Evolutionary conservation across 305 asterid species (phyloP), one percentile per base, ranked within the genome.

Genomic region (Rubia balearica): DNA sequence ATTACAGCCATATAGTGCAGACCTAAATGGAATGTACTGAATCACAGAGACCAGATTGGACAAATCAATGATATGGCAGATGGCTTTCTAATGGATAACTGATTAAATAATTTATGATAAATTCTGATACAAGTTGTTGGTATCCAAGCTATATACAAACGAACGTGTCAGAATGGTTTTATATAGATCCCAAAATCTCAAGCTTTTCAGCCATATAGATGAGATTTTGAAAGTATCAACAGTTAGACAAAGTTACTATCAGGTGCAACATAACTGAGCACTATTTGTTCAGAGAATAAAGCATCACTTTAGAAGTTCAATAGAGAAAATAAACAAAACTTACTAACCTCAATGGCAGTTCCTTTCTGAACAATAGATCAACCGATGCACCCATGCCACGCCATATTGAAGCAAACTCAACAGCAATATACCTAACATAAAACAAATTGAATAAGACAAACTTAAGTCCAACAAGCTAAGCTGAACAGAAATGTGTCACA

Each of bases 351-450:
- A 95, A 80, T 68, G 99, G 99, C 73, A 95, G 97, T 77, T 95
- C 98, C 84, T 83, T 95, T 81, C 99, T 85, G 91, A 83, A 95
- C 74, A 75, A 85, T 51, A 95, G 81, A 82, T 95, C 96, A 62
- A 91, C 98, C 11, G 86, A 68, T 41, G 87, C 91, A 51, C 99
- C 99, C 97, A 95, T 91, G 69, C 99, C 99, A 67, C 99, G 86
- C 99, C 99, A 95, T 82, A 95, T 95, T 46, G 99, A 95, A 81
- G 99, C 99, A 82, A 95, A 95, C 90, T 95, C 99, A 77, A 95
- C 98, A 71, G 99, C 94, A 85, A 95, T 95, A 65, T 95, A 95
- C 91, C 99, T 95, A 66, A 41, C 22, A 74, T 13, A 57, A 55
- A 71, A 59, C 49, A 63, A 57, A 68, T 63, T 74, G 70, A 17